Base-by-base conservation (phyloP, 148 eudicot genomes). In the Cornus suecica region DNA sequence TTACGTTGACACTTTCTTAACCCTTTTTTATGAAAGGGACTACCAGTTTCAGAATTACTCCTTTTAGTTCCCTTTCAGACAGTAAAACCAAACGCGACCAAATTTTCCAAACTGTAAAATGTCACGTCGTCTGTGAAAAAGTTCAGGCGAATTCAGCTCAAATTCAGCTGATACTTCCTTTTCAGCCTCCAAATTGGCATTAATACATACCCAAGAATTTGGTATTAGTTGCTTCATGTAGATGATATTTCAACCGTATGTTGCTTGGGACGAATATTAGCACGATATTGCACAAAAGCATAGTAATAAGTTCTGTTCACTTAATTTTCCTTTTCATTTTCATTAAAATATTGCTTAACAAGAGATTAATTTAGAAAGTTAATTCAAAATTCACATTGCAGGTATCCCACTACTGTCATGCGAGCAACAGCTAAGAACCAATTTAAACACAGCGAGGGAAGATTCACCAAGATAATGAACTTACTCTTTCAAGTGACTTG, bases 401-500 rank as follows among this genome's bases (percentile, higher is more conserved):
- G 2, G 9, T 58, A 58, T 58, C 24, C 62, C 62, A 18, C 8
- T 6, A 37, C 62, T 58, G 5, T 58, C 23, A 20, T 2, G 34
- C 2, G 34, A 32, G 61, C 18, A 15, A 45, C 34, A 54, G 15
- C 18, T 20, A 16, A 54, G 20, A 54, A 54, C 61, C 16, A 54
- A 5, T 14, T 15, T 20, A 1, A 58, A 58, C n/a, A 56, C 23
- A 58, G 9, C 7, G 18, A 11, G 24, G 8, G 8, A 58, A 58
- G 22, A 58, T 18, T 70, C 30, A 26, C 42, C 25, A 30, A 31
- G 60, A 54, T 48, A 34, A 27, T 29, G 58, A 68, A 84, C 99
- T 91, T 80, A 91, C 99, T 83, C 67, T 80, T 73, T 93, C 78
- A 90, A 77, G 84, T 95, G 99, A 87, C 89, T 75, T 15, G 90